Evolutionary conservation across 2,329 filamentous ascomycete genomes (phyloP).

Genomic region (Beauveria medogensis): DNA sequence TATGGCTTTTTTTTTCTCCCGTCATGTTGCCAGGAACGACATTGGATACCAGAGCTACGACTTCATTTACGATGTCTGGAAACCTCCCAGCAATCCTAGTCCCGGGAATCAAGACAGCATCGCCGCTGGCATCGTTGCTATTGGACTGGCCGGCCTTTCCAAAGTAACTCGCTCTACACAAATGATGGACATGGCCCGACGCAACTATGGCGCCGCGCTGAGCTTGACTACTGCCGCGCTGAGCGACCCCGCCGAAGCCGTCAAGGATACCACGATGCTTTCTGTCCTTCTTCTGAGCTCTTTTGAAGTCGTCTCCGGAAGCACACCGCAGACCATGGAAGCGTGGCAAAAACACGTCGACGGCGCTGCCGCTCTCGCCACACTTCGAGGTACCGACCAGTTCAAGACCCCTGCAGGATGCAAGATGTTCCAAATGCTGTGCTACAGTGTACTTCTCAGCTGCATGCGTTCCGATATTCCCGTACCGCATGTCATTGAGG

Average conservation of each 20-base stretch:
- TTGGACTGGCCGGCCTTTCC: constrained; percentile 44
- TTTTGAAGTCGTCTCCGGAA: constrained; percentile 46
- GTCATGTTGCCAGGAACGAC: constrained; percentile 39
- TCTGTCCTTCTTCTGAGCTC: constrained; percentile 46
- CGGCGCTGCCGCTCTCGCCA: constrained; percentile 42
- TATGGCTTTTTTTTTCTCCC: constrained; percentile 42
- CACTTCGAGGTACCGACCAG: constrained; percentile 39
- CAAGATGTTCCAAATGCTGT: constrained; percentile 47
- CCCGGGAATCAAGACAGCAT: constrained; percentile 34
- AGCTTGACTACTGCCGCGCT: constrained; percentile 43
- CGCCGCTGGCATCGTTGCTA: constrained; percentile 45
- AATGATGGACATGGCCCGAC: constrained; percentile 38
- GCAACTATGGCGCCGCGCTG: constrained; percentile 44
- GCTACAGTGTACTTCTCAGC: constrained; percentile 41
- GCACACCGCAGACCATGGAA: constrained; percentile 35
- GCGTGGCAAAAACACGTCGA: constrained; percentile 47
- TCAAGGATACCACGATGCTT: constrained; percentile 44
- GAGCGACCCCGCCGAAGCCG: constrained; percentile 32
- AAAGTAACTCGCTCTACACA: constrained; percentile 34
- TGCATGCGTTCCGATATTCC: constrained; percentile 42
- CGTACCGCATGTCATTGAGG: constrained; percentile 39
- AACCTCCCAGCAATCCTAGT: constrained; percentile 28
- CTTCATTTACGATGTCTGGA: constrained; percentile 46
- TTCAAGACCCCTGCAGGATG: constrained; percentile 37
- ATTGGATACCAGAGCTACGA: constrained; percentile 43